Evolutionary conservation across 2,329 filamentous ascomycete species (phyloP).

Genomic region (Exophiala lecanii-corni): DNA sequence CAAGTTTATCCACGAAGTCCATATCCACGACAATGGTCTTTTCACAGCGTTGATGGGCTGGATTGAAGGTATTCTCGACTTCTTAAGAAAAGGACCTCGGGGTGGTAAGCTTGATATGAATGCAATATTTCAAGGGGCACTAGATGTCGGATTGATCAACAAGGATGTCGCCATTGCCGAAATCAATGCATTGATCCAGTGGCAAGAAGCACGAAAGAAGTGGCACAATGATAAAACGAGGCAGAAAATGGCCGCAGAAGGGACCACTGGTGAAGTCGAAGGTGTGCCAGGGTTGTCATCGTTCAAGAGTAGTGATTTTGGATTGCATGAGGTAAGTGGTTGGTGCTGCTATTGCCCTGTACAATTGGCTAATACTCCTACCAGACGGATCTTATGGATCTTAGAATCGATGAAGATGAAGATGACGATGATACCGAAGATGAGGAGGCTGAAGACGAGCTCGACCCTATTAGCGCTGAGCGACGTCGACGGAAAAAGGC

Average conservation of each 20-base stretch:
- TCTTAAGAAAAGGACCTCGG: slow-evolving; percentile 78
- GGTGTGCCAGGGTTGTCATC: slow-evolving; percentile 49
- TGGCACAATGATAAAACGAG: slow-evolving; percentile 98
- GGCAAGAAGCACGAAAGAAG: slow-evolving; percentile 93
- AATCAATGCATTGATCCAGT: slow-evolving; percentile 79
- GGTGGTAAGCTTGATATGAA: slow-evolving; percentile 92
- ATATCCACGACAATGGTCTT: slow-evolving; percentile 91
- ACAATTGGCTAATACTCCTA: slow-evolving; percentile 8
- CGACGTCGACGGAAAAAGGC: slow-evolving; percentile 69
- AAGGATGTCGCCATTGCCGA: slow-evolving; percentile 69
- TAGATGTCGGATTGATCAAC: slow-evolving; percentile 63
- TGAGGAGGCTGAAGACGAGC: slow-evolving; percentile 69
- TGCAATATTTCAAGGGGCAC: slow-evolving; percentile 77
- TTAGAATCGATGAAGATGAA: slow-evolving; percentile 71
- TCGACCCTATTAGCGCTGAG: slow-evolving; percentile 85
- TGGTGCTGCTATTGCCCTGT: too few relatives aligned
- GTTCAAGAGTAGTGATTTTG: slow-evolving; percentile 83
- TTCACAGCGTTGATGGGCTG: slow-evolving; percentile 96
- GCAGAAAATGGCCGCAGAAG: slow-evolving; percentile 96
- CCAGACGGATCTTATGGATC: slow-evolving; percentile 72
- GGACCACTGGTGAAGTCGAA: slow-evolving; percentile 44
- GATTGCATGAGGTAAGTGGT: slow-evolving; percentile 65
- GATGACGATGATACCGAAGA: slow-evolving; percentile 58
- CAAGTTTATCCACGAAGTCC: slow-evolving; percentile 98
- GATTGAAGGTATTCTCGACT: slow-evolving; percentile 93